These are phyloP conservation scores for Quercus phellos DNA, from an alignment of 331 rosid species.

Conservation along the genomic window DNA sequence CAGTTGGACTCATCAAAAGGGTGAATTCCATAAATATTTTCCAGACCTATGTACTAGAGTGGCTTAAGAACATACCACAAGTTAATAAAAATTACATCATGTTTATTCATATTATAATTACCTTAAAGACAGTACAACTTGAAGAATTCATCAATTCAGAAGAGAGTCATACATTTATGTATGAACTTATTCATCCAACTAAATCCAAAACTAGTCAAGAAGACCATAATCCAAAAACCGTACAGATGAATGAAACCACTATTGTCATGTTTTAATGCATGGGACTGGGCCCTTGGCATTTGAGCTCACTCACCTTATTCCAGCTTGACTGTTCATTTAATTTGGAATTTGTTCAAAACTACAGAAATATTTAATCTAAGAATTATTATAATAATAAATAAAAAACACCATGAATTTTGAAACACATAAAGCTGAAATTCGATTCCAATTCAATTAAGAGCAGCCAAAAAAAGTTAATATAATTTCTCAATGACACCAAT, in stretches of 20 bases:
- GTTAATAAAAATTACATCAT: constrained; percentile 1
- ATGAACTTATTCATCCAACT: constrained; percentile 1
- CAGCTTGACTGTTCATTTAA: not conserved
- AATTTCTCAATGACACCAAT: not conserved
- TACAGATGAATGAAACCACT: not conserved
- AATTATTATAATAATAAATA: not conserved
- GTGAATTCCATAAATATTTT: constrained; percentile 6
- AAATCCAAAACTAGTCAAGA: not conserved
- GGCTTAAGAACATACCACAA: not conserved
- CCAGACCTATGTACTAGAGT: constrained; percentile 2
- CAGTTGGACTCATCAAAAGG: constrained; percentile 4
- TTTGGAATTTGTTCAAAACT: not conserved
- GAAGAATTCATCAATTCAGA: constrained; percentile 16
- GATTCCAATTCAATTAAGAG: not conserved
- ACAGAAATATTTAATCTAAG: not conserved
- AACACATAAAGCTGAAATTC: not conserved
- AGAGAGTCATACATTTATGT: not conserved
- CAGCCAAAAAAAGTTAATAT: constrained; percentile 8
- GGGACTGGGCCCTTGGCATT: not conserved
- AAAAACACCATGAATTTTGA: not conserved
- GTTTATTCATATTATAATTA: constrained; percentile 8
- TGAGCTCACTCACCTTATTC: not conserved
- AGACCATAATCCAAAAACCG: not conserved
- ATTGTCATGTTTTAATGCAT: not conserved
- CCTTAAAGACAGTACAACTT: constrained; percentile 11